Percentiles rank a stretch among this genome's conserved stretches.
These are phyloP conservation scores for Lophiostoma macrostomum DNA, from an alignment of 495 filamentous ascomycete genomes.

Conservation along the genomic window DNA sequence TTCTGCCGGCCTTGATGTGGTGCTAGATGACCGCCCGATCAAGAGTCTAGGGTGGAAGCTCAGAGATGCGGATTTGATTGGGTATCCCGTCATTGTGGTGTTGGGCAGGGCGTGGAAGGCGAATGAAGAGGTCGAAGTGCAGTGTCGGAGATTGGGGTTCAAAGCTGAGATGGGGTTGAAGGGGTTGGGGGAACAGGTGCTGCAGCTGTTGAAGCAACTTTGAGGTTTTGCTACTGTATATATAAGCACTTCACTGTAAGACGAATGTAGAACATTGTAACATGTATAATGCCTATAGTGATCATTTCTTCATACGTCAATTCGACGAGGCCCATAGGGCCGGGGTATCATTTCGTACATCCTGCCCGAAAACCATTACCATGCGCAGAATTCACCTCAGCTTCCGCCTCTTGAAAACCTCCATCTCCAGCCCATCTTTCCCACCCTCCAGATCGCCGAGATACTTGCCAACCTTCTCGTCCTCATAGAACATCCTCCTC, in stretches of 20 bases:
- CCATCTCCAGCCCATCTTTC: no score
- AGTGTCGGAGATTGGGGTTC: conserved; percentile 62
- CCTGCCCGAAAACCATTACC: no score
- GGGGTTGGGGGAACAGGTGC: conserved; percentile 47
- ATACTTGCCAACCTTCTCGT: conserved; percentile 69
- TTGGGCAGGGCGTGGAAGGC: conserved; percentile 72
- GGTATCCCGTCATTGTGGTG: conserved; percentile 78
- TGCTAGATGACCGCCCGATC: conserved; percentile 71
- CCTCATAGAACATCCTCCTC: conserved; percentile 63
- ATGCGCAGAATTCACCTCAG: no score
- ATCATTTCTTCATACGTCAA: no score
- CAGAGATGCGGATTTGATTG: conserved; percentile 81
- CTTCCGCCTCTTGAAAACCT: no score
- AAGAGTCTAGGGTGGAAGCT: conserved; percentile 76
- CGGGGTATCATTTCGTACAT: no score
- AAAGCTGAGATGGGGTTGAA: conserved; percentile 20
- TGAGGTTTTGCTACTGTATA: no score
- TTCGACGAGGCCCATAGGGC: no score
- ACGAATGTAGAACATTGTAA: no score
- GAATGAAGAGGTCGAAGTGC: conserved; percentile 65
- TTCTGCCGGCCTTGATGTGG: conserved; percentile 49
- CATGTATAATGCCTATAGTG: no score
- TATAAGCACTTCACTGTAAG: no score
- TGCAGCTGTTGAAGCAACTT: conserved; percentile 16
- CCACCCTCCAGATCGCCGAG: conserved; percentile 47